These are phyloP conservation scores for Aurifilum marmelostoma DNA, from an alignment of 2,329 filamentous ascomycete species.

Conservation along the genomic window DNA sequence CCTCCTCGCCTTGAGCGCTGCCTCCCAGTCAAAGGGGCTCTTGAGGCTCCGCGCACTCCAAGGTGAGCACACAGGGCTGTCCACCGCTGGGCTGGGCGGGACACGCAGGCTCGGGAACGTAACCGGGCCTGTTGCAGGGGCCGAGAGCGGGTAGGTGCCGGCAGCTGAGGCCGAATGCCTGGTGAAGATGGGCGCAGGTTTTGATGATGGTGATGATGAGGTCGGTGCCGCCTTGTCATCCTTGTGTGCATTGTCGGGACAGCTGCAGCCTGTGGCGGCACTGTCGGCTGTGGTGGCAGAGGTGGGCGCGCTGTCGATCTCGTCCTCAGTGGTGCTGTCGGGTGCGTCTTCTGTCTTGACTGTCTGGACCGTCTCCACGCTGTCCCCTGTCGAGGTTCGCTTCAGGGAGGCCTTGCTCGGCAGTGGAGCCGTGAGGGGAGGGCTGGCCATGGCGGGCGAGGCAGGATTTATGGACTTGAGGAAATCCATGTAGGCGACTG, in stretches of 20 bases:
- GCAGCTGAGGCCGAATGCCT: constrained; percentile 23
- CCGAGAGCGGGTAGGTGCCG: constrained; percentile 58
- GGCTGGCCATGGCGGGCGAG: constrained; percentile 61
- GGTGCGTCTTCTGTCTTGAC: constrained; percentile 43
- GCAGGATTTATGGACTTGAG: constrained; percentile 80
- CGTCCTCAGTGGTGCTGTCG: constrained; percentile 31
- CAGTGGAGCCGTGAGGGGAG: constrained; percentile 41
- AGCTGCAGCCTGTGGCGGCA: constrained; percentile 59
- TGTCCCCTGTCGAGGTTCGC: constrained; percentile 32
- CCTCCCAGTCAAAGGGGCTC: constrained; percentile 80
- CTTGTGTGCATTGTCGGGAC: constrained; percentile 53
- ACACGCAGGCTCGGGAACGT: constrained; percentile 72
- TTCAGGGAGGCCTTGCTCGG: constrained; percentile 37
- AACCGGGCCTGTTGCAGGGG: constrained; percentile 62
- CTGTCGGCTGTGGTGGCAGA: constrained; percentile 51
- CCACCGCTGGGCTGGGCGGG: constrained; percentile 70
- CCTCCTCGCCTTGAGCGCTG: constrained; percentile 66
- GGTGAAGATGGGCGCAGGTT: constrained; percentile 34
- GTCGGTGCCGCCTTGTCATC: constrained; percentile 45
- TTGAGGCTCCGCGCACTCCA: constrained; percentile 68
- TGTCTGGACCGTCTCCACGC: constrained; percentile 41
- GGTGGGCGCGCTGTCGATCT: constrained; percentile 52
- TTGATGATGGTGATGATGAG: constrained; percentile 40
- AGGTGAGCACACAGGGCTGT: constrained; percentile 76
- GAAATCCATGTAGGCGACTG: constrained; percentile 88